Conservation (phyloP, 192 early-diverging fungal species). For the Entomortierella chlamydospora region DNA sequence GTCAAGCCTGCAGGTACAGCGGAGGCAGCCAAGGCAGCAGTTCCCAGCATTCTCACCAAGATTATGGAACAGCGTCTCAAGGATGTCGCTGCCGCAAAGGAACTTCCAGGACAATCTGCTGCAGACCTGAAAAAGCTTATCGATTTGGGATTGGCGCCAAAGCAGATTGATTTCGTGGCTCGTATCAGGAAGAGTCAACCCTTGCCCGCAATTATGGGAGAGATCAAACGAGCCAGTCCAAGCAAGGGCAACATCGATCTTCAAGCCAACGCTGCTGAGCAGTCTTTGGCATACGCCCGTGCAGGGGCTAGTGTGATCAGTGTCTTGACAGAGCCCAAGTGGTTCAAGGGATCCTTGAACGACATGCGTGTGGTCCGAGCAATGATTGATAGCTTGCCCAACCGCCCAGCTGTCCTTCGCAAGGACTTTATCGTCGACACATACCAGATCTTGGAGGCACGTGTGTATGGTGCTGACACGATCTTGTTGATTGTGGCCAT, state of each 20-base stretch:
- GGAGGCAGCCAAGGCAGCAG: constrained; percentile 46
- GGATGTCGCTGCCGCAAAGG: constrained; percentile 81
- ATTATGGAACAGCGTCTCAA: constrained; percentile 84
- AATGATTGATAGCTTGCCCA: constrained; percentile 68
- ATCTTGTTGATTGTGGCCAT: constrained; percentile 97
- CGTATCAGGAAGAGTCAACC: constrained; percentile 71
- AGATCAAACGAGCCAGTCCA: constrained; percentile 98
- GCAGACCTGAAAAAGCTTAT: constrained; percentile 77
- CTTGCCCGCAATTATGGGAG: constrained; percentile 87
- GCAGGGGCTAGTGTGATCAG: constrained; percentile 95
- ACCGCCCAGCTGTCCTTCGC: constrained; percentile 92
- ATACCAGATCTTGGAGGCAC: constrained; percentile 97
- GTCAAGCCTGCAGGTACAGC: constrained; percentile 62
- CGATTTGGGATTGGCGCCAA: constrained; percentile 77
- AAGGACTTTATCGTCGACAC: constrained; percentile 97
- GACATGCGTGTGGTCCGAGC: constrained; percentile 91
- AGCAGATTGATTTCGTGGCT: constrained; percentile 80
- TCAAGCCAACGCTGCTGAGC: constrained; percentile 85
- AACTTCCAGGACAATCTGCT: constrained; percentile 77
- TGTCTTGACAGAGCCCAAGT: constrained; percentile 97
- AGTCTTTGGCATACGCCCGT: constrained; percentile 86
- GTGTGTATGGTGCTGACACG: constrained; percentile 95
- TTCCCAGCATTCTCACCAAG: constrained; percentile 78
- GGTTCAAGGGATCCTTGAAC: constrained; percentile 97
- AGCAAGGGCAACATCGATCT: constrained; percentile 93